phyloP scores from a whole-genome alignment of 108 stramenopile species.

The Stephanodiscus minutulus region DNA sequence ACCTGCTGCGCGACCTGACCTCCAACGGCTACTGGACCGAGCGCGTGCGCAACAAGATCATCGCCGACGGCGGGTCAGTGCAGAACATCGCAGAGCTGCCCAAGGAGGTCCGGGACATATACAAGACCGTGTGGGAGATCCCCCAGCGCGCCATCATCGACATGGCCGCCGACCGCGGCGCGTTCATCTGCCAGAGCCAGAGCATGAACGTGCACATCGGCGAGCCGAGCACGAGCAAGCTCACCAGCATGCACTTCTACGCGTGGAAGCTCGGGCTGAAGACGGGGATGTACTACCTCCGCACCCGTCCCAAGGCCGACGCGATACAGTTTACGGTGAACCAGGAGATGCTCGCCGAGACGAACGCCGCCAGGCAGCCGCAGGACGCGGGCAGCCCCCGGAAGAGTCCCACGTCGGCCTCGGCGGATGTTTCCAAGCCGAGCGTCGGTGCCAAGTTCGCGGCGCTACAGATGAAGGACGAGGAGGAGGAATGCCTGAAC shows the following conservation, averaged over 20 bases:
- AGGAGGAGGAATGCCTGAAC: slow-evolving; percentile 87
- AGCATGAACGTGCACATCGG: slow-evolving; percentile 99
- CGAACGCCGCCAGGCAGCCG: slow-evolving; percentile 34
- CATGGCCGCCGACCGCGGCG: slow-evolving; percentile 98
- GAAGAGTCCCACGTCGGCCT: slow-evolving; percentile 34
- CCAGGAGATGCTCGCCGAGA: slow-evolving; percentile 80
- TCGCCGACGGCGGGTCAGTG: slow-evolving; percentile 96
- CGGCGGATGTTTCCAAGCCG: slow-evolving; percentile 31
- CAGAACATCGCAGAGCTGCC: slow-evolving; percentile 94
- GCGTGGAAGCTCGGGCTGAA: slow-evolving; percentile 98
- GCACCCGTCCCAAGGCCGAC: slow-evolving; percentile 98
- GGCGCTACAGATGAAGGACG: slow-evolving; percentile 63
- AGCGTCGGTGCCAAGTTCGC: slow-evolving; percentile 44
- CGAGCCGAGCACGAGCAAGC: slow-evolving; percentile 90
- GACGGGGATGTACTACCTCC: slow-evolving; percentile 99
- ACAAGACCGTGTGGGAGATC: slow-evolving; percentile 99
- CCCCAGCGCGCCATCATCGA: slow-evolving; percentile 94
- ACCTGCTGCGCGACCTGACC: slow-evolving; percentile 96
- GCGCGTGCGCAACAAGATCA: slow-evolving; percentile 93
- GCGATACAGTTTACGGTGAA: slow-evolving; percentile 99
- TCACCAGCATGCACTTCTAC: slow-evolving; percentile 98
- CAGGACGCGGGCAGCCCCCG: slow-evolving; percentile 43
- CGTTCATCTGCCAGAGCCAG: slow-evolving; percentile 99
- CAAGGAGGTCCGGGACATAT: slow-evolving; percentile 89
- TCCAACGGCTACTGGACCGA: slow-evolving; percentile 96